A percentile compares a stretch with the other conserved stretches of the same genome.
Conservation (phyloP, 345 rosid species). For the Gossypium longicalyx region DNA sequence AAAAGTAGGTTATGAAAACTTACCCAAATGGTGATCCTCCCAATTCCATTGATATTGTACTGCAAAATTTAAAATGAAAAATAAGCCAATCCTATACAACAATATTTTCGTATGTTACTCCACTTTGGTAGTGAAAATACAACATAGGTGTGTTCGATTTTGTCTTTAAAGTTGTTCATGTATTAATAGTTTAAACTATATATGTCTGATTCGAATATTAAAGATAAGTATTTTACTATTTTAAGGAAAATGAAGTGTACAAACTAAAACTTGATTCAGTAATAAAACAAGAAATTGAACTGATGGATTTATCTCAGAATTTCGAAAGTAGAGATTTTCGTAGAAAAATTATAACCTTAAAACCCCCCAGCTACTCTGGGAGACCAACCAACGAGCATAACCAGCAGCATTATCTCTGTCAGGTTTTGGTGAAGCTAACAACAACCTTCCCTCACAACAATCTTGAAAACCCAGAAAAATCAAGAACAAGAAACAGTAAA, state of each 20-base stretch:
- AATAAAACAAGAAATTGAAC: not conserved
- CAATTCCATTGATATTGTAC: constrained; percentile 7
- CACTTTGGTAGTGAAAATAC: too few relatives aligned
- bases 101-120: too few relatives aligned
- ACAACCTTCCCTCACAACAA: constrained; percentile 5
- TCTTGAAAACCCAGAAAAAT: constrained; percentile 9
- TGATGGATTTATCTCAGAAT: too few relatives aligned
- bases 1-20: not conserved
- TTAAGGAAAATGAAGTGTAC: too few relatives aligned
- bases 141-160: too few relatives aligned
- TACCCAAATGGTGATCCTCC: constrained; percentile 12
- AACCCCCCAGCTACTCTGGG: constrained; percentile 13
- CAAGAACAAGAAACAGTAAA: not conserved
- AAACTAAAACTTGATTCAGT: too few relatives aligned
- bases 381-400: constrained; percentile 16
- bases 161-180: too few relatives aligned
- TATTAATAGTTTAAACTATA: too few relatives aligned
- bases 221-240: too few relatives aligned
- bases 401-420: constrained; percentile 11
- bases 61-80: not conserved
- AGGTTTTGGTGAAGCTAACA: constrained; percentile 2
- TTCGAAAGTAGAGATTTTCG: too few relatives aligned
- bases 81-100: not conserved
- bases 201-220: too few relatives aligned
- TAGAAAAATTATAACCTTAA: not conserved